Base-by-base conservation (phyloP, 192 early-diverging fungal species). In the Entrophospora sp. region DNA sequence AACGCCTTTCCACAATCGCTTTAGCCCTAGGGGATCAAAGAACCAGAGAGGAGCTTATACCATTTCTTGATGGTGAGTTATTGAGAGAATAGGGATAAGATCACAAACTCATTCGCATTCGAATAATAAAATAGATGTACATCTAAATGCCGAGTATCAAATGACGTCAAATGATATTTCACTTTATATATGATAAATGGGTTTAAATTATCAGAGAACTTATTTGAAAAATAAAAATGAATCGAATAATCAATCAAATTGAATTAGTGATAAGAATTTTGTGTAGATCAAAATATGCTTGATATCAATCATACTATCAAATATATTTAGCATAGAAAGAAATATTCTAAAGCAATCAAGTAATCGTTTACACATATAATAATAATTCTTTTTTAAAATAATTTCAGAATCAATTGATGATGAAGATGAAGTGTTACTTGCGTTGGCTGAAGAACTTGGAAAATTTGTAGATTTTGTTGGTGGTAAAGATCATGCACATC, bases 401-500 rank as follows among this genome's bases (percentile, higher is more conserved):
- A 16, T 58, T 63, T 38, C 16, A 95, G 96, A 99, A 79, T 94
- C 94, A 13, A 95, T 96, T 69, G 95, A 99, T 76, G 97, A 99
- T 72, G 97, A 99, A 70, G 97, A 99, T 73, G 97, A 99, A 73
- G 87, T 99, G 34, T 73, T 99, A 60, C 68, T 95, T 20, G 88
- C 91, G 37, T 78, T 99, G 37, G 97, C 95, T 14, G 92, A 96
- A 73, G 89, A 97, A 64, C 83, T 99, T 43, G 95, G 93, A 20
- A 79, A 87, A 71, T 94, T 99, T 77, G 84, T 90, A 55, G 89
- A 94, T 67, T 90, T 89, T 66, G 88, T 98, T 24, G 97, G 97
- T 18, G 97, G 97, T 13, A 83, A 89, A 12, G 81, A 85, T 31
- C 86, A 87, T 74, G 93, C 88, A 4, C 91, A 92, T 69, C 76